phyloP scores from a whole-genome alignment of 768 basidiomycete species.

The Pleurotus citrinopileatus region DNA sequence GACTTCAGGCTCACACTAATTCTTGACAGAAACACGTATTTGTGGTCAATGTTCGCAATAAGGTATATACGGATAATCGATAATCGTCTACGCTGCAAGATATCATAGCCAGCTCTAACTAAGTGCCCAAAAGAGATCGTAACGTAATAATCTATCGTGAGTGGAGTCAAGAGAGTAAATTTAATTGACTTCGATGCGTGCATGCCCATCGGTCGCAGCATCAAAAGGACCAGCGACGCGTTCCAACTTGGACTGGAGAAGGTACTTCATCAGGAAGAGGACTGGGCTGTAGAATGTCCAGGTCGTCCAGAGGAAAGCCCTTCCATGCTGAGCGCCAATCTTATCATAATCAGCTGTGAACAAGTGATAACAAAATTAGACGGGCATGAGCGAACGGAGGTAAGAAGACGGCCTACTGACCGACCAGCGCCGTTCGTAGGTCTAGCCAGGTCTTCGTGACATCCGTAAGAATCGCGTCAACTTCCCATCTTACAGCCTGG shows the following conservation, averaged over 20 bases:
- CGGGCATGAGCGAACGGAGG: not conserved
- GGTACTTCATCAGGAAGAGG: constrained; percentile 24
- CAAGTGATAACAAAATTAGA: constrained; percentile 3
- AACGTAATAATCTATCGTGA: constrained; percentile 1
- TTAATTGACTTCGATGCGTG: constrained; percentile 4
- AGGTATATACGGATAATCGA: not conserved
- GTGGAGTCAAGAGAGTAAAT: not conserved
- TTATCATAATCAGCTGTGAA: constrained; percentile 63
- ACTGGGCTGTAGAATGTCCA: constrained; percentile 56
- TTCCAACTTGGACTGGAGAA: constrained; percentile 25
- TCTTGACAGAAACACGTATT: constrained; percentile 1
- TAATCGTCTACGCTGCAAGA: not conserved
- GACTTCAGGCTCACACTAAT: not conserved
- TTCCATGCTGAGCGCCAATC: constrained; percentile 57
- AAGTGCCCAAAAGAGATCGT: not conserved
- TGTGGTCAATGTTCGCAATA: not conserved
- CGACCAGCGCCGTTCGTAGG: constrained; percentile 52
- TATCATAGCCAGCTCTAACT: not conserved
- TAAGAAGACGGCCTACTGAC: constrained; percentile 32
- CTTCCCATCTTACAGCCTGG: constrained; percentile 78
- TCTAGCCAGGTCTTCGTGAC: constrained; percentile 67
- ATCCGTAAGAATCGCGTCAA: constrained; percentile 77
- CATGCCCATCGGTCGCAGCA: not conserved
- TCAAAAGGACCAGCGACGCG: constrained; percentile 55
- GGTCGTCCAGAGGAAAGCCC: constrained; percentile 75